Base-by-base conservation (phyloP, 2,329 filamentous ascomycete species). In the Sclerotinia borealis region DNA sequence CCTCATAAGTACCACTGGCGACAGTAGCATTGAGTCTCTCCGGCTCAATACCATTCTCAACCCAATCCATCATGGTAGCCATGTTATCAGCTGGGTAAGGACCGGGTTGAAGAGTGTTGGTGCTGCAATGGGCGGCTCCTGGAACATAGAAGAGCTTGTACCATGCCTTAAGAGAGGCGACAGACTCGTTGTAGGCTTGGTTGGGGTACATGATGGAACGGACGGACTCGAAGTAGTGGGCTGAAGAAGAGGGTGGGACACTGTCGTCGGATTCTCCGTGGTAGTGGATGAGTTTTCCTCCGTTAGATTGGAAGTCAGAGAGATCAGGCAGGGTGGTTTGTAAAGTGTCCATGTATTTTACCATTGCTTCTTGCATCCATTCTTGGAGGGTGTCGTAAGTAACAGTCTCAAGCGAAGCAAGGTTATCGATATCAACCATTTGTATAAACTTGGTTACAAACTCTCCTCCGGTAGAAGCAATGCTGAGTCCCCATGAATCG, bases 41-140 rank as follows among this genome's bases (percentile, higher is more conserved):
- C 1, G 77, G 77, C 64, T 67, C 68, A 29, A 74, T 66, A 19
- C 73, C 88, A 66, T 89, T 90, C 67, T 82, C 83, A 13, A 91
- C 77, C 69, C 81, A 90, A 70, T 90, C 85, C 71, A 91, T 89
- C 22, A 86, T 85, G 2, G 86, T 89, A 2, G 86, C 84, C 73
- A 90, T 85, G 48, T 90, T 86, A 5, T 85, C 85, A 66, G 85
- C 79, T n/a, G 66, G 68, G 49, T 59, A 69, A 7, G 67, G 66
- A 3, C 65, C 65, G 0, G 79, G 78, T 73, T 81, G 78, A 1
- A 78, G 72, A 6, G 71, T 63, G 72, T 82, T 83, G 39, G 73
- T 70, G 0, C 76, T 73, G 66, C 82, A 85, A 73, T 84, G 82
- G 0, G 75, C 81, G 0, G 79, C 82, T 29, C 82, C 82, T 0